Base-by-base conservation (phyloP, 2,329 filamentous ascomycete species). In the Spiromastix sp. region DNA sequence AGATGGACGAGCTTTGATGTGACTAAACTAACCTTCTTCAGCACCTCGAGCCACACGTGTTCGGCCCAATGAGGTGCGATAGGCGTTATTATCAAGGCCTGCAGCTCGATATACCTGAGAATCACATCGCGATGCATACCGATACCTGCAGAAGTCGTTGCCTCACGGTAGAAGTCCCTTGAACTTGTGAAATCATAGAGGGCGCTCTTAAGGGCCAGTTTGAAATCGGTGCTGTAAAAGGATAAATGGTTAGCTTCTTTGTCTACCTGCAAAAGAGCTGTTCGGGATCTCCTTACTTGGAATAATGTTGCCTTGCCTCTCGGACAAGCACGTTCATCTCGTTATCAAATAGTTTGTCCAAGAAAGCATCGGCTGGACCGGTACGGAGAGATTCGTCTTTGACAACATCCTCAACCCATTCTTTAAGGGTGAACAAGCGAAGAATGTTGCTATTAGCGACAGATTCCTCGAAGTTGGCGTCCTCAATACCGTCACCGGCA, bases 401-500 rank as follows among this genome's bases (percentile, higher is more conserved):
- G 37, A 81, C 64, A 51, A 84, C 74, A 53, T 94, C 85, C 61
- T 96, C 85, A 43, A 84, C 87, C 89, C 89, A 96, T 59, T 93
- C 84, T 55, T 85, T 79, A 35, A 93, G 69, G 53, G 75, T 80
- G 52, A 77, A 87, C 34, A 96, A 73, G 51, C 86, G 79, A 43
- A 96, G 70, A 50, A 95, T 93, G 54, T 79, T 87, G 56, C 80
- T 84, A 62, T 96, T 91, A 26, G 91, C 91, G 25, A 95, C 86
- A 37, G 81, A 77, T 66, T 98, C 91, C 53, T 95, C 91, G 46
- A 98, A 93, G 68, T 98, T 98, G 50, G 89, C 87, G 60, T 98
- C 91, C 44, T 85, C 81, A 42, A 95, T 86, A 44, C 83, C 85
- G 53, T 98, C 91, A 49, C 91, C 91, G 9, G 86, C 86, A 59